A percentile compares a stretch with the other conserved stretches of the same genome.
Conservation (phyloP, 805 yeast genomes). For the Saccharomycopsis malanga region DNA sequence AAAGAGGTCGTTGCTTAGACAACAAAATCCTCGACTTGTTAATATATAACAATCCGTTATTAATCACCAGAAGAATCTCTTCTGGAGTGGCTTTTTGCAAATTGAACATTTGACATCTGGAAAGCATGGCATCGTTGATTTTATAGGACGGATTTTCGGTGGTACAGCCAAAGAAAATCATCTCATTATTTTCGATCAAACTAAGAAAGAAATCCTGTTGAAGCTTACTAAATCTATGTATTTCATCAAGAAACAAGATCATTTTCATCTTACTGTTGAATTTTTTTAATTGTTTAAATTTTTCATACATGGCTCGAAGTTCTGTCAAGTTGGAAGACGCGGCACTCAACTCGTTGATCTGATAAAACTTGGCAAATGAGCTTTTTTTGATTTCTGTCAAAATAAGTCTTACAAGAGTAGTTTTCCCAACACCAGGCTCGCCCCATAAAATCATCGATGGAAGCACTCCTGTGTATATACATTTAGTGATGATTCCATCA, state of each 20-base stretch:
- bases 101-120: constrained; percentile 78
- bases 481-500: constrained; percentile 59
- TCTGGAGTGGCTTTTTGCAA: constrained; percentile 43
- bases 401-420: constrained; percentile 61
- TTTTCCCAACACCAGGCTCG: constrained; percentile 90
- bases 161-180: constrained; percentile 86
- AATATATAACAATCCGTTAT: constrained; percentile 50
- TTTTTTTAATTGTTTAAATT: constrained; percentile 29
- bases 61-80: constrained; percentile 48
- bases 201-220: constrained; percentile 89
- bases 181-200: constrained; percentile 75
- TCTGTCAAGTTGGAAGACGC: constrained; percentile 66
- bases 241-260: constrained; percentile 83
- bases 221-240: constrained; percentile 76
- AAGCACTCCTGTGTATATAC: constrained; percentile 47
- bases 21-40: constrained; percentile 34
- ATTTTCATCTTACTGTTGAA: constrained; percentile 39
- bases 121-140: constrained; percentile 72
- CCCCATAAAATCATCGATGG: constrained; percentile 94
- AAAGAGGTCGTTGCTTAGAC: constrained; percentile 8
- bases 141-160: constrained; percentile 90
- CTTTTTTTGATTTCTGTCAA: constrained; percentile 29
- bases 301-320: constrained; percentile 51
- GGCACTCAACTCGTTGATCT: constrained; percentile 80
- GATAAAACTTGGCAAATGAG: constrained; percentile 23